These are phyloP conservation scores for Spizellomyces sp. DNA, from an alignment of 192 early-diverging fungal genomes.

Conservation along the genomic window DNA sequence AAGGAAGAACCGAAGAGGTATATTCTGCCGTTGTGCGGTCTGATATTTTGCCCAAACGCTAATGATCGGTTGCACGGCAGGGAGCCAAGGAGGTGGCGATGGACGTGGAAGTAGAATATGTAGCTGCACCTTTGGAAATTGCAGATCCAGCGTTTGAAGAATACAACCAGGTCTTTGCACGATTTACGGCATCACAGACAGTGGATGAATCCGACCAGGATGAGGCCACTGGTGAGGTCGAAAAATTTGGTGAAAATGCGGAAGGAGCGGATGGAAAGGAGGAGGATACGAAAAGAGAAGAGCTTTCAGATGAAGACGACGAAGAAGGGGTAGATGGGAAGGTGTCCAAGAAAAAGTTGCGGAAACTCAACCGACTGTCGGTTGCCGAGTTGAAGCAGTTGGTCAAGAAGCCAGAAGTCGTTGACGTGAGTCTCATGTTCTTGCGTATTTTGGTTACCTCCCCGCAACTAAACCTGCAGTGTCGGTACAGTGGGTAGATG, in stretches of 20 bases:
- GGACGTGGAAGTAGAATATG: conserved; percentile 53
- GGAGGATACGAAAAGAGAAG: conserved; percentile 10
- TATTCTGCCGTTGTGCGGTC: no score
- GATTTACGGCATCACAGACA: conserved; percentile 30
- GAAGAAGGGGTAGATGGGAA: conserved; percentile 33
- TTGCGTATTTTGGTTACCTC: background rate
- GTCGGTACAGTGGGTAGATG: conserved; percentile 75
- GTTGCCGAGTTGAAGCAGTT: conserved; percentile 93
- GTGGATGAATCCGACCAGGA: conserved; percentile 23
- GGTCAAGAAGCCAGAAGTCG: conserved; percentile 90
- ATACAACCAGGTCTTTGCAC: conserved; percentile 47
- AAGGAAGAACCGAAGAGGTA: no score
- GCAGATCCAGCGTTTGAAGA: conserved; percentile 35
- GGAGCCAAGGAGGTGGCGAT: background rate
- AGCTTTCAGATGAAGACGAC: conserved; percentile 14
- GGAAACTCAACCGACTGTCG: conserved; percentile 58
- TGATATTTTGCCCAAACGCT: no score
- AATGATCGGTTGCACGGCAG: conserved; percentile 1
- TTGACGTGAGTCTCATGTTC: conserved; percentile 65
- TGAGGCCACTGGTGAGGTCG: conserved; percentile 8
- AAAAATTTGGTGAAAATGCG: conserved; percentile 2
- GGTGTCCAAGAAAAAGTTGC: conserved; percentile 54
- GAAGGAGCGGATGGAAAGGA: background rate
- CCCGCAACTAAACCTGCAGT: no score
- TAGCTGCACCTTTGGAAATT: conserved; percentile 36